A percentile compares a stretch with the other conserved stretches of the same genome.
These are phyloP conservation scores for Magnolia sinica DNA, from an alignment of 164 flowering plant genomes.

Conservation along the genomic window DNA sequence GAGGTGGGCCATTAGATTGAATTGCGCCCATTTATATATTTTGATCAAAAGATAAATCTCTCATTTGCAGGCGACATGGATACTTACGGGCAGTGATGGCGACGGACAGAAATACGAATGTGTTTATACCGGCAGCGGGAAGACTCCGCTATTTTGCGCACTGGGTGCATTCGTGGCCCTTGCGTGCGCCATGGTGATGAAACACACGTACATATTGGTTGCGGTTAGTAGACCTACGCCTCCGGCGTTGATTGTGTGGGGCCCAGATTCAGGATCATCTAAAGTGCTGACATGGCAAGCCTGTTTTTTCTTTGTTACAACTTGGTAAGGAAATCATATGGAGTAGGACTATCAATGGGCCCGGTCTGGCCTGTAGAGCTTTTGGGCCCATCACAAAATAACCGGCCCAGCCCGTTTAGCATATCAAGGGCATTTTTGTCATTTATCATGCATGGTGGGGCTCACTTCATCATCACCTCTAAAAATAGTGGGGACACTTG, in stretches of 20 bases:
- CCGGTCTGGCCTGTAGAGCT: too few relatives aligned
- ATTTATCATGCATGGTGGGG: too few relatives aligned
- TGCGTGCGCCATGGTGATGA: slow-evolving; percentile 58
- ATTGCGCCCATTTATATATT: not conserved
- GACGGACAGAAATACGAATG: slow-evolving; percentile 39
- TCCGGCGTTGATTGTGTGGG: slow-evolving; percentile 40
- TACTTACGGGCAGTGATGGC: slow-evolving; percentile 12
- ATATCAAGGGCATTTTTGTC: too few relatives aligned
- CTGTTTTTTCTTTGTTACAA: slow-evolving; percentile 59
- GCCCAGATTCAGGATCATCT: slow-evolving; percentile 33
- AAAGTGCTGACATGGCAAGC: slow-evolving; percentile 56
- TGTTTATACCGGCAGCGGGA: slow-evolving; percentile 65
- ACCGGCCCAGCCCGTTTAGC: too few relatives aligned
- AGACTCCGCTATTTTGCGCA: slow-evolving; percentile 54
- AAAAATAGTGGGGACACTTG: too few relatives aligned
- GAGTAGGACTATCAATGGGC: too few relatives aligned
- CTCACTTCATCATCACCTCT: too few relatives aligned
- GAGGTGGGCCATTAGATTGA: not conserved
- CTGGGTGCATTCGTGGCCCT: slow-evolving; percentile 57
- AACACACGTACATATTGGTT: slow-evolving; percentile 58
- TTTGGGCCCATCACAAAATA: too few relatives aligned
- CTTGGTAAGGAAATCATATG: slow-evolving; percentile 41
- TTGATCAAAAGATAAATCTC: not conserved
- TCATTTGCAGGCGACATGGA: slow-evolving; percentile 52
- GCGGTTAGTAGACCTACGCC: slow-evolving; percentile 54